Base-by-base conservation (phyloP, 441 rosid genomes). In the Erodium chrysanthum region DNA sequence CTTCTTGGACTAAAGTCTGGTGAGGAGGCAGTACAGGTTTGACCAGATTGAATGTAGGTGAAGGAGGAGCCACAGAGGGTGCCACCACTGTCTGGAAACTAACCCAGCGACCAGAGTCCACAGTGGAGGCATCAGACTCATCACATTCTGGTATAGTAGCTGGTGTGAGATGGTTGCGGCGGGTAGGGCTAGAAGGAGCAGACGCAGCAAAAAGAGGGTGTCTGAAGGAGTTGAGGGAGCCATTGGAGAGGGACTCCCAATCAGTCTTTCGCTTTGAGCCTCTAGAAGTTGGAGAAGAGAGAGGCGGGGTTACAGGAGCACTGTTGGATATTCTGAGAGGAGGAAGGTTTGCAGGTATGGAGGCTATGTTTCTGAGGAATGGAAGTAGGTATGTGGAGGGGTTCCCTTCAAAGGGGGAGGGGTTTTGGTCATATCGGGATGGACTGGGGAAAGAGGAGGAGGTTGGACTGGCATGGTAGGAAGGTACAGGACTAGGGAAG, bases 281-380 rank as follows among this genome's bases (percentile, higher is more conserved):
- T 1, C 85, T 82, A 7, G 87, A 82, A 59, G 84, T 82, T 0
- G 92, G 90, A 64, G 93, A 88, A 4, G 90, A 85, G 0, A 85
- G 79, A 0, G 93, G 93, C 0, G 93, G 93, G 0, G 93, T 88
- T 22, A 88, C 93, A 0, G 93, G 93, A 0, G 93, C 93, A 12
- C 90, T 88, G 74, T 77, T 88, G 64, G 90, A 88, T 67, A 88
- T 84, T 69, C 90, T 80, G 40, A 88, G 81, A 60, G 84, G 83
- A 0, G 88, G 86, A 7, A 88, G 83, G 64, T 84, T 84, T 0
- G 84, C 17, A 0, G 90, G 93, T 4, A 83, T 75, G 4, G 87
- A 79, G 23, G 87, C 85, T 0, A 84, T 84, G 81, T 81, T 85
- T 56, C 74, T 85, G 20, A 88, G 84, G 74, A 85, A 81, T 0